phyloP scores from a whole-genome alignment of 768 basidiomycete species.

The Galerina sulciceps region DNA sequence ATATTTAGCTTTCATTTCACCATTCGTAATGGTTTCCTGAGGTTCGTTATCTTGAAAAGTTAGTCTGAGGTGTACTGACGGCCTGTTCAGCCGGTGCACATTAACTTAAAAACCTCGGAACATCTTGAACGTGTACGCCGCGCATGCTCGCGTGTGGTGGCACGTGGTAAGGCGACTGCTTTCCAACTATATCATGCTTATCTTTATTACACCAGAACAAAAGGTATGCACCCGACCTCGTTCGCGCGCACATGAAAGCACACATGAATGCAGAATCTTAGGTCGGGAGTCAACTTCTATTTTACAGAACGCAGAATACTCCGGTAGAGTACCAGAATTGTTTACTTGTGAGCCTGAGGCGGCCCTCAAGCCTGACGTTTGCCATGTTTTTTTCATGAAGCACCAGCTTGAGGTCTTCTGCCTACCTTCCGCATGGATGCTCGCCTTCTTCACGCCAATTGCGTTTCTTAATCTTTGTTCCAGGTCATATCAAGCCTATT shows the following conservation, averaged over 20 bases:
- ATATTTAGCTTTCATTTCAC: constrained; percentile 27
- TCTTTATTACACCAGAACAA: constrained; percentile 12
- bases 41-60: constrained; percentile 19
- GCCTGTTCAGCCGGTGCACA: constrained; percentile 14
- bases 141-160: constrained; percentile 14
- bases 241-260: constrained; percentile 9
- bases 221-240: constrained; percentile 9
- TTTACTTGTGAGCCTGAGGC: constrained; percentile 19
- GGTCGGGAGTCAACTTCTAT: constrained; percentile 5
- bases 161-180: constrained; percentile 23
- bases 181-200: constrained; percentile 12
- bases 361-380: constrained; percentile 13
- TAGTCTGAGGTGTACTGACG: constrained; percentile 16
- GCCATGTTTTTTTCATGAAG: constrained; percentile 12
- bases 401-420: constrained; percentile 7
- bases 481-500: constrained; percentile 16
- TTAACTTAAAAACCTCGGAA: constrained; percentile 21
- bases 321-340: constrained; percentile 12
- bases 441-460: constrained; percentile 1
- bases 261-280: constrained; percentile 15
- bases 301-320: not conserved
- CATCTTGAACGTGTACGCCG: constrained; percentile 13
- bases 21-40: constrained; percentile 12
- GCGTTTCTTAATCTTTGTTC: not conserved
- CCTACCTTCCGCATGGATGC: constrained; percentile 17